Percentiles rank a stretch among this genome's conserved stretches.
Conservation (phyloP, 495 filamentous ascomycete species). For the Neurospora terricola region DNA sequence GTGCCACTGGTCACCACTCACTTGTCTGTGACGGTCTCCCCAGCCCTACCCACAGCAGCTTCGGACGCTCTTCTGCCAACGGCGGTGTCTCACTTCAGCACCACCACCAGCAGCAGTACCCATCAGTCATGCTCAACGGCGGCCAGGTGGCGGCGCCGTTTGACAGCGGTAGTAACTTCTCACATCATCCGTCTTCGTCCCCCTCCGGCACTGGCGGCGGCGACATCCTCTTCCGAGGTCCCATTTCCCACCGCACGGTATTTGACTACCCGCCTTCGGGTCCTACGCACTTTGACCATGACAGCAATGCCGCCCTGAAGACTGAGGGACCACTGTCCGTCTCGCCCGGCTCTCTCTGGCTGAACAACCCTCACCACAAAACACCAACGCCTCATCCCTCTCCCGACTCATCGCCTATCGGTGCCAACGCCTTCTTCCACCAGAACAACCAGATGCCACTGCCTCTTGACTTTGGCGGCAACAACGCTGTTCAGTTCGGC, state of each 20-base stretch:
- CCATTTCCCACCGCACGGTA: neutral
- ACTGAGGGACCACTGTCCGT: neutral
- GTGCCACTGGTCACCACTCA: neutral
- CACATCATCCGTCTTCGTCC: neutral
- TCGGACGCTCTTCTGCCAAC: neutral
- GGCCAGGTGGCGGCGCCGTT: neutral
- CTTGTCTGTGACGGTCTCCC: neutral
- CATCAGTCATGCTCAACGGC: neutral
- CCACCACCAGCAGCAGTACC: neutral
- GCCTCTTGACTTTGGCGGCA: neutral
- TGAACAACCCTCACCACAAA: neutral
- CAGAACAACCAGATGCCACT: neutral
- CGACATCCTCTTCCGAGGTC: neutral
- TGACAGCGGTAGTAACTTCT: neutral
- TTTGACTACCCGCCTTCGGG: neutral
- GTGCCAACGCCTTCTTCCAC: neutral
- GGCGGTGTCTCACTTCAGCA: neutral
- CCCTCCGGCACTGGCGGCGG: neutral
- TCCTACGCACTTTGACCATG: neutral
- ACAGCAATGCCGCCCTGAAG: neutral
- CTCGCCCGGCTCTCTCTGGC: neutral
- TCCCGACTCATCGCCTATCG: neutral
- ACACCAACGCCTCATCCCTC: neutral
- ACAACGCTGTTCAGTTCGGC: neutral
- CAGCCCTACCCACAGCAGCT: neutral